Conservation (phyloP, 352 stramenopile species). For the Pythium dissimile region DNA sequence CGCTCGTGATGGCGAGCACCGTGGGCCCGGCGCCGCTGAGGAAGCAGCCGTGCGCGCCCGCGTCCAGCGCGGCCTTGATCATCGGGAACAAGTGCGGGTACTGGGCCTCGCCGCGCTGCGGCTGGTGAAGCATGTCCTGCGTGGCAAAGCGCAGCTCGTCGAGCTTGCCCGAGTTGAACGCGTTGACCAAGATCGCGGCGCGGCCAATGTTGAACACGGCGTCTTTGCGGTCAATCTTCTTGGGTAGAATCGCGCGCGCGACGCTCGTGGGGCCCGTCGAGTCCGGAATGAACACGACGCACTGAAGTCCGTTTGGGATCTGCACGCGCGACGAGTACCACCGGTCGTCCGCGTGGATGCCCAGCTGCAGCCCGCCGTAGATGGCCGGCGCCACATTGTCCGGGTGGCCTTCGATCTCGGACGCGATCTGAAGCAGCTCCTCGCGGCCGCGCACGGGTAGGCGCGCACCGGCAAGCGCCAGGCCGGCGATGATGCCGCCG, state of each 20-base stretch:
- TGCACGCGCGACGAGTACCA: slow-evolving; percentile 97
- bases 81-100: slow-evolving; percentile 97
- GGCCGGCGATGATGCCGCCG: slow-evolving; percentile 96
- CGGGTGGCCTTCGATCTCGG: slow-evolving; percentile 97
- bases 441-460: slow-evolving; percentile 88
- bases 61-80: slow-evolving; percentile 94
- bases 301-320: slow-evolving; percentile 94
- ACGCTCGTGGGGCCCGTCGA: slow-evolving; percentile 95
- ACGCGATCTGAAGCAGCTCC: slow-evolving; percentile 95
- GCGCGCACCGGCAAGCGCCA: slow-evolving; percentile 95
- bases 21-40: slow-evolving; percentile 97
- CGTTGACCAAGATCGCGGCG: slow-evolving; percentile 97
- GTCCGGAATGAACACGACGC: slow-evolving; percentile 98
- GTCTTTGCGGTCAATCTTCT: slow-evolving; percentile 88
- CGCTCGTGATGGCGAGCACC: slow-evolving; percentile 97
- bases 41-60: slow-evolving; percentile 94
- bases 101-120: slow-evolving; percentile 92
- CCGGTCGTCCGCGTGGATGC: slow-evolving; percentile 91
- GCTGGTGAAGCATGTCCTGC: slow-evolving; percentile 95
- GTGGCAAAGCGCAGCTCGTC: slow-evolving; percentile 95
- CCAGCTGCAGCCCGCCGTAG: slow-evolving; percentile 98
- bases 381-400: slow-evolving; percentile 99
- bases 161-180: slow-evolving; percentile 95
- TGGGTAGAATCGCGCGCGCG: slow-evolving; percentile 90
- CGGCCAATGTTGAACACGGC: slow-evolving; percentile 97